Conservation (phyloP, 305 asterid genomes). For the Fraxinus velutina region DNA sequence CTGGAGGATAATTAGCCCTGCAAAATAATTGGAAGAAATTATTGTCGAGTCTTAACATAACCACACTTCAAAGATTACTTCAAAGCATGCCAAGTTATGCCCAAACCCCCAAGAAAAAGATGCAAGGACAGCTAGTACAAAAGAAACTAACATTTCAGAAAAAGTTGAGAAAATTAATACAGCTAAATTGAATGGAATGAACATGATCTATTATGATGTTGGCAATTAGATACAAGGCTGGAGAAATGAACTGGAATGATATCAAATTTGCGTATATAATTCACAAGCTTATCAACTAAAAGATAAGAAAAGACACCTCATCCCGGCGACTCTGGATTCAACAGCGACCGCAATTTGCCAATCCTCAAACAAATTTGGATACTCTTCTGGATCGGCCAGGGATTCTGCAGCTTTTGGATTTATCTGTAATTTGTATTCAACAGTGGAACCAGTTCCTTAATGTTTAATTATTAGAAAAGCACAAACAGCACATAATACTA, state of each 20-base stretch:
- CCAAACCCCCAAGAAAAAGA: constrained; percentile 16
- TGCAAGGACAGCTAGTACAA: background rate
- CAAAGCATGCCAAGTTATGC: constrained; percentile 7
- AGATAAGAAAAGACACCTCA: constrained; percentile 46
- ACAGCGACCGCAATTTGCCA: constrained; percentile 89
- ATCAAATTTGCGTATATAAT: background rate
- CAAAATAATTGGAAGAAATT: constrained; percentile 14
- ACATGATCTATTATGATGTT: constrained; percentile 7
- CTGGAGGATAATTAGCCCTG: constrained; percentile 54
- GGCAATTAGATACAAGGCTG: constrained; percentile 1
- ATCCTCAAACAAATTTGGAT: constrained; percentile 84
- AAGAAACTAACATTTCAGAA: background rate
- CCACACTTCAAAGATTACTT: background rate
- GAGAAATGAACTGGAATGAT: constrained; percentile 6
- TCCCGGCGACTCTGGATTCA: constrained; percentile 65
- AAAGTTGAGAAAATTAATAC: background rate
- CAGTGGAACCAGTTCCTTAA: background rate
- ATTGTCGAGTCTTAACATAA: background rate
- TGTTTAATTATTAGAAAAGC: background rate
- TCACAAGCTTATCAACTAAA: background rate
- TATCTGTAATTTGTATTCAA: constrained; percentile 44
- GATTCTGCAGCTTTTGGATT: constrained; percentile 97
- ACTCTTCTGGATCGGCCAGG: constrained; percentile 92
- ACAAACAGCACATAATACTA: background rate
- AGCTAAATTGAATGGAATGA: constrained; percentile 2